Percentiles rank a stretch among this genome's conserved stretches.
Conservation (phyloP, 2,329 filamentous ascomycete species). For the Trematosphaeria pertusa region DNA sequence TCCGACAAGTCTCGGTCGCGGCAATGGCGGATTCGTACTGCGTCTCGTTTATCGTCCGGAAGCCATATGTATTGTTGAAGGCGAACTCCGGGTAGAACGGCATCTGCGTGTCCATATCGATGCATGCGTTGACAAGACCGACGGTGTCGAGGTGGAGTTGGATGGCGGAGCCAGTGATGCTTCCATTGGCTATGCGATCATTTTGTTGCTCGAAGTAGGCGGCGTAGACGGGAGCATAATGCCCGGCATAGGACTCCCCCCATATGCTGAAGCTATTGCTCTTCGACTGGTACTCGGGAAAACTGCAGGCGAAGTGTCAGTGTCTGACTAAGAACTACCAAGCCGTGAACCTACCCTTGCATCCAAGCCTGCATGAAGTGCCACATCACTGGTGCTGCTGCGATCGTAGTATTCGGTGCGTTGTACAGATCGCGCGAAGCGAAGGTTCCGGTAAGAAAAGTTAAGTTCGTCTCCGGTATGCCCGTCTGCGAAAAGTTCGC, state of each 20-base stretch:
- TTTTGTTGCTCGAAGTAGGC: conserved; percentile 63
- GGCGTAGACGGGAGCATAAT: conserved; percentile 63
- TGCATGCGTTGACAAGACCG: conserved; percentile 61
- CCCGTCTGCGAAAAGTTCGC: conserved; percentile 28
- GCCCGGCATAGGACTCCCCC: conserved; percentile 58
- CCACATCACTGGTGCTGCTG: conserved; percentile 16
- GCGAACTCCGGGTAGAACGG: conserved; percentile 56
- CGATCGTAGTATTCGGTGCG: conserved; percentile 18
- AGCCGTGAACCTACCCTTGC: conserved; percentile 12
- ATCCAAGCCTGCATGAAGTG: conserved; percentile 20
- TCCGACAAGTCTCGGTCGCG: conserved; percentile 56
- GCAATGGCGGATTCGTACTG: conserved; percentile 50
- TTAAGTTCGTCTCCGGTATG: conserved; percentile 56
- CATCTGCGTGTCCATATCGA: conserved; percentile 55
- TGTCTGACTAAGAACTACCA: too few relatives aligned
- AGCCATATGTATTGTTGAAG: conserved; percentile 63
- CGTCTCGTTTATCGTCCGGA: conserved; percentile 55
- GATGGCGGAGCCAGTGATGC: conserved; percentile 27
- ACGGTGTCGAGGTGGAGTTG: conserved; percentile 56
- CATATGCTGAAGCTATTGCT: conserved; percentile 61
- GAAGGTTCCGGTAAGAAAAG: conserved; percentile 59
- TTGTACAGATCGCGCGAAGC: conserved; percentile 44
- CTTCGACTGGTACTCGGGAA: conserved; percentile 64
- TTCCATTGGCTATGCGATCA: conserved; percentile 50
- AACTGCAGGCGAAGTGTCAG: conserved; percentile 38